These are phyloP conservation scores for Candida morakotiae DNA, from an alignment of 805 yeast genomes.

Conservation along the genomic window DNA sequence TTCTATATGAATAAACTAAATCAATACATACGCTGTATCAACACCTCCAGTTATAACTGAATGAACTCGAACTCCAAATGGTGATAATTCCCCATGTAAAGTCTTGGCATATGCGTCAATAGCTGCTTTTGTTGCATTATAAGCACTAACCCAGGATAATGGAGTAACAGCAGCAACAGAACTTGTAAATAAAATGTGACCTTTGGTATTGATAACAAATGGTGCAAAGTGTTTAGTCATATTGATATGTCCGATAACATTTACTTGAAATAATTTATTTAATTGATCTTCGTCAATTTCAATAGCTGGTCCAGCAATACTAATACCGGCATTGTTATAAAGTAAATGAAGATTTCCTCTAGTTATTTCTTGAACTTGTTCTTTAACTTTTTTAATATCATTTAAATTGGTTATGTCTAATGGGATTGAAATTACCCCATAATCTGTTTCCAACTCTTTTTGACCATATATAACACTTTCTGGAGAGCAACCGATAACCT, in stretches of 20 bases:
- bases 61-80: constrained; percentile 34
- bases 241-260: constrained; percentile 34
- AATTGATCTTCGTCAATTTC: constrained; percentile 23
- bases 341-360: constrained; percentile 31
- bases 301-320: constrained; percentile 23
- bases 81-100: constrained; percentile 28
- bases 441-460: constrained; percentile 19
- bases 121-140: constrained; percentile 36
- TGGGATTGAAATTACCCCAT: constrained; percentile 24
- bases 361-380: constrained; percentile 16
- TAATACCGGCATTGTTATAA: constrained; percentile 39
- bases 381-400: constrained; percentile 20
- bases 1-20: background rate
- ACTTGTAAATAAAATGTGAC: constrained; percentile 33
- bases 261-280: constrained; percentile 22
- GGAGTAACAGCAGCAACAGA: constrained; percentile 29
- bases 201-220: constrained; percentile 25
- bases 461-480: constrained; percentile 17
- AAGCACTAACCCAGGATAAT: constrained; percentile 26
- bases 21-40: constrained; percentile 17
- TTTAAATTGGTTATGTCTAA: constrained; percentile 35
- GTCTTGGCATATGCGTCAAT: constrained; percentile 28
- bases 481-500: constrained; percentile 27
- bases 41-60: constrained; percentile 37
- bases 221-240: constrained; percentile 31